These are phyloP conservation scores for Aspergillus luchuensis DNA, from an alignment of 2,329 filamentous ascomycete genomes.

Conservation along the genomic window DNA sequence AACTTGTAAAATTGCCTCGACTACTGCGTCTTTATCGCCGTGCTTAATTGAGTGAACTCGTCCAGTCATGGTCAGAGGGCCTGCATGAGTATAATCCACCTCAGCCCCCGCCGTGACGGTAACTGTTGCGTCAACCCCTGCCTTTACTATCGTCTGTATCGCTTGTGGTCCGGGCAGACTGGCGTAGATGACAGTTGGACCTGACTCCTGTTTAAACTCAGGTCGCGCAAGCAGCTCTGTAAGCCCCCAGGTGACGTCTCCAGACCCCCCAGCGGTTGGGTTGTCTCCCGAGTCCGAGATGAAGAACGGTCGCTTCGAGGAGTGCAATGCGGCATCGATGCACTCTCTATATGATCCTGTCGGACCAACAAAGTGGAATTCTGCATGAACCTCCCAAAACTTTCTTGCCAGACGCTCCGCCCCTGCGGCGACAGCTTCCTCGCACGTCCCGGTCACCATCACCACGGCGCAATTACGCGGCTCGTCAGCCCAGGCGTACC, in stretches of 20 bases:
- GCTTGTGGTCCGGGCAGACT: conserved; percentile 54
- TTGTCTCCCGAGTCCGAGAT: conserved; percentile 61
- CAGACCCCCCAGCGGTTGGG: conserved; percentile 57
- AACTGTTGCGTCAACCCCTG: conserved; percentile 51
- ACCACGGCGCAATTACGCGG: conserved; percentile 54
- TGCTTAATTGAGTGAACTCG: conserved; percentile 54
- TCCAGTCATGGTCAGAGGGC: conserved; percentile 55
- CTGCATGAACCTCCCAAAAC: conserved; percentile 52
- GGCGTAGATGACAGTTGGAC: conserved; percentile 54
- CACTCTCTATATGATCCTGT: conserved; percentile 53
- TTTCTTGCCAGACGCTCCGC: conserved; percentile 50
- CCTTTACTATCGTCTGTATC: conserved; percentile 44
- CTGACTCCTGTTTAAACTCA: conserved; percentile 45
- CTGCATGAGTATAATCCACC: conserved; percentile 52
- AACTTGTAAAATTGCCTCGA: conserved; percentile 55
- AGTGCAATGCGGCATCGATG: conserved; percentile 49
- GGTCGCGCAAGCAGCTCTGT: conserved; percentile 48
- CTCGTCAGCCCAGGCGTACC: conserved; percentile 60
- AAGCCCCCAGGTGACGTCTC: conserved; percentile 57
- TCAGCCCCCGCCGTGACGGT: conserved; percentile 56
- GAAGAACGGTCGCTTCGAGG: conserved; percentile 51
- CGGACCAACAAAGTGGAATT: conserved; percentile 57
- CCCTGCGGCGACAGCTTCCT: conserved; percentile 38
- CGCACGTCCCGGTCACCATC: conserved; percentile 56
- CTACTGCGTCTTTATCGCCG: conserved; percentile 52